phyloP scores from a whole-genome alignment of 2,329 filamentous ascomycete genomes.

The Blastomyces gilchristii region DNA sequence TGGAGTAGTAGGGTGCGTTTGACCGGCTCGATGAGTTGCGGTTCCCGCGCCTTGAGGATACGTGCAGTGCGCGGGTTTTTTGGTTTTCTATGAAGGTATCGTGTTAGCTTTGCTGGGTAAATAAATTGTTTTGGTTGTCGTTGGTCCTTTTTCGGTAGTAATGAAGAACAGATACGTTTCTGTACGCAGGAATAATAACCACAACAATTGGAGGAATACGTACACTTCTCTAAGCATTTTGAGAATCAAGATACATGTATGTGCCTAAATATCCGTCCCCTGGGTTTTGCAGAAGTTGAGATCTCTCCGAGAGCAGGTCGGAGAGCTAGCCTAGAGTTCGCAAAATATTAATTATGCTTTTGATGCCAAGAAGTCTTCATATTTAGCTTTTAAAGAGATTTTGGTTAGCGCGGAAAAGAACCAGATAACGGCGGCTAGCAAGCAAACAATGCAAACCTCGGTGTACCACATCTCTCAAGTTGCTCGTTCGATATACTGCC shows the following conservation, averaged over 20 bases:
- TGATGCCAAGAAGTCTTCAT: neutral
- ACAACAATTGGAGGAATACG: constrained; percentile 8
- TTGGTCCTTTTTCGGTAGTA: neutral
- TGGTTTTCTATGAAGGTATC: constrained; percentile 46
- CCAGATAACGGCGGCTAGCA: neutral
- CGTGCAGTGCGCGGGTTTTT: constrained; percentile 86
- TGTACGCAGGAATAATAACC: neutral
- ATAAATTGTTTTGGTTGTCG: neutral
- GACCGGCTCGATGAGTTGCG: constrained; percentile 79
- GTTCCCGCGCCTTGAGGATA: constrained; percentile 83
- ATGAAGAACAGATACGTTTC: neutral
- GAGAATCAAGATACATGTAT: neutral
- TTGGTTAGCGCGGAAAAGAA: neutral
- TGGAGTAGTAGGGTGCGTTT: constrained; percentile 85
- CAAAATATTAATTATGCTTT: neutral
- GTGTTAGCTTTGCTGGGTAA: neutral
- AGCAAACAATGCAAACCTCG: constrained; percentile 4
- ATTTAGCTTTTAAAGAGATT: neutral
- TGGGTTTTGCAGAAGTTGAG: neutral
- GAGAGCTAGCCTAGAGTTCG: neutral
- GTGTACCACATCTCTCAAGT: neutral
- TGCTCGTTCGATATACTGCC: too few species aligned
- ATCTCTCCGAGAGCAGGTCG: neutral
- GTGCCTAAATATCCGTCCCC: neutral
- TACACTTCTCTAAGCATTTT: constrained; percentile 38